Percentiles rank a stretch among this genome's conserved stretches.
These are phyloP conservation scores for Lachancea thermotolerans DNA, from an alignment of 805 yeast genomes.

Conservation along the genomic window DNA sequence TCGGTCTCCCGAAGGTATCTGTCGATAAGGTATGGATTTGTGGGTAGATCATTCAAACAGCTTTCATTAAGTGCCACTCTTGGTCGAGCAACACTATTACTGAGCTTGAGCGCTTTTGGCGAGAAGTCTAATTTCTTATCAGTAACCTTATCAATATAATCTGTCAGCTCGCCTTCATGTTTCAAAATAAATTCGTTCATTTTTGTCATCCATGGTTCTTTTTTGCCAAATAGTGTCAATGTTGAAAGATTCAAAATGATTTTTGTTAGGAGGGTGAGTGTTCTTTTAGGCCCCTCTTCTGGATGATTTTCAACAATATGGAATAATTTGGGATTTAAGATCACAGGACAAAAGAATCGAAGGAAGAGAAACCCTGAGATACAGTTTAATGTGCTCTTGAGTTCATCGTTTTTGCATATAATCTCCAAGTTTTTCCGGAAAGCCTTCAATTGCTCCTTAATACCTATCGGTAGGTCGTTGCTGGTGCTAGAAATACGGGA, in stretches of 20 bases:
- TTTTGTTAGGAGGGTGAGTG: slow-evolving; percentile 77
- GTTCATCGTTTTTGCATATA: slow-evolving; percentile 45
- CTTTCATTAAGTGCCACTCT: slow-evolving; percentile 45
- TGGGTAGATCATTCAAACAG: slow-evolving; percentile 52
- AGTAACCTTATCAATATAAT: slow-evolving; percentile 67
- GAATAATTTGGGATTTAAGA: slow-evolving; percentile 82
- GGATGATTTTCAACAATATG: slow-evolving; percentile 66
- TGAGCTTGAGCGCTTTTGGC: slow-evolving; percentile 48
- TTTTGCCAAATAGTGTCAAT: slow-evolving; percentile 64
- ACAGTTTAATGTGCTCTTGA: slow-evolving; percentile 54
- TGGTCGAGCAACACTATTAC: slow-evolving; percentile 50
- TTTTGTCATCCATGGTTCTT: slow-evolving; percentile 70
- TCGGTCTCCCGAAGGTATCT: slow-evolving; percentile 56
- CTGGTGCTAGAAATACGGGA: slow-evolving; percentile 53
- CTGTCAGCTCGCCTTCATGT: slow-evolving; percentile 51
- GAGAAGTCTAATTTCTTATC: slow-evolving; percentile 61
- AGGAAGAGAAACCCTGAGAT: slow-evolving; percentile 78
- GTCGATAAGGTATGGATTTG: slow-evolving; percentile 63
- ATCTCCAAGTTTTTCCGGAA: slow-evolving; percentile 60
- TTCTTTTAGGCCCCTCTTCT: slow-evolving; percentile 63
- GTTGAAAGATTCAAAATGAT: slow-evolving; percentile 73
- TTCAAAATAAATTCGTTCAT: slow-evolving; percentile 63
- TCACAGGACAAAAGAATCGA: slow-evolving; percentile 84
- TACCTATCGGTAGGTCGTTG: slow-evolving; percentile 64
- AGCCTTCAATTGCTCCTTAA: slow-evolving; percentile 56